Conservation (phyloP, 2,329 filamentous ascomycete species). For the Furcasterigmium furcatum region DNA sequence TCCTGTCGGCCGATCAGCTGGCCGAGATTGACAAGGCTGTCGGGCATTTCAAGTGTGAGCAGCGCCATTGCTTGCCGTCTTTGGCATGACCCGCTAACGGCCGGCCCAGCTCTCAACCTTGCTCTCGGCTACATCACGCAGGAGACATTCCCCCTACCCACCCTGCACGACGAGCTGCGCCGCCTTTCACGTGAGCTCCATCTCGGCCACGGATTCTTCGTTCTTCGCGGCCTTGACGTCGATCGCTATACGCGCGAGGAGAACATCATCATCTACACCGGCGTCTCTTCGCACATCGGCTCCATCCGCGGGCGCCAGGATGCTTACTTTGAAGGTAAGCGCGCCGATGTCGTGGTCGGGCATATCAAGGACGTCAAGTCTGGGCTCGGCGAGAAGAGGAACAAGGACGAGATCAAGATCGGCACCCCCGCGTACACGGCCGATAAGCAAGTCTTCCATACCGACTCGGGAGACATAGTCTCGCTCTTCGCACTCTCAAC, state of each 20-base stretch:
- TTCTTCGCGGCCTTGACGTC: constrained; percentile 54
- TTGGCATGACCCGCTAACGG: too few species aligned
- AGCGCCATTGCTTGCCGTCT: too few species aligned
- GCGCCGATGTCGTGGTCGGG: constrained; percentile 48
- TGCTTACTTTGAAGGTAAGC: constrained; percentile 34
- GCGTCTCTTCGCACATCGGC: constrained; percentile 56
- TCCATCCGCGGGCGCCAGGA: constrained; percentile 51
- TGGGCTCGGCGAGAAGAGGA: constrained; percentile 21
- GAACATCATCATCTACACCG: constrained; percentile 57
- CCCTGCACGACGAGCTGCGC: constrained; percentile 45
- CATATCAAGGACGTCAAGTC: constrained; percentile 61
- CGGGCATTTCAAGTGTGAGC: constrained; percentile 10
- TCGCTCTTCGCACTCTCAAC: constrained; percentile 54
- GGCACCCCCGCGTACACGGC: constrained; percentile 57
- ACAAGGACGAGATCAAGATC: constrained; percentile 36
- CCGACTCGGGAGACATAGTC: constrained; percentile 56
- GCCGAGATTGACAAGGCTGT: constrained; percentile 36
- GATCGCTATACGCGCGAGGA: constrained; percentile 51
- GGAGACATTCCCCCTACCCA: constrained; percentile 54
- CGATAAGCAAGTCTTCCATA: constrained; percentile 63
- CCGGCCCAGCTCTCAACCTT: constrained; percentile 25
- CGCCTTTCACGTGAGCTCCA: constrained; percentile 52
- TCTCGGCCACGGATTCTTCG: constrained; percentile 57
- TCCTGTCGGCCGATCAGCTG: constrained; percentile 41
- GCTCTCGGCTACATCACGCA: constrained; percentile 38